These are phyloP conservation scores for Neckera pumila DNA, from an alignment of 225 moss, liverwort and hornwort species.

Conservation along the genomic window DNA sequence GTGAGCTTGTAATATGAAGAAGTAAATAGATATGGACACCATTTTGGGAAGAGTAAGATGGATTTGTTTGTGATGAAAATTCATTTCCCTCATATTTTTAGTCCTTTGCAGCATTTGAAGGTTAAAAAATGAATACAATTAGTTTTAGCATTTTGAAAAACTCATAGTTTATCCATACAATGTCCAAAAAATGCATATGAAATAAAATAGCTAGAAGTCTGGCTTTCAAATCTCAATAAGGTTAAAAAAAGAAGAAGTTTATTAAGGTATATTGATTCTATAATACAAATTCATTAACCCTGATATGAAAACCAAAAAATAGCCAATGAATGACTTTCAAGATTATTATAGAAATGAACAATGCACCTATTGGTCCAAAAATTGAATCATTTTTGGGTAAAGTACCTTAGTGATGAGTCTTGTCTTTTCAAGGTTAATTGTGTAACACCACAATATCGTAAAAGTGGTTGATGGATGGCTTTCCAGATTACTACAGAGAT, in stretches of 20 bases:
- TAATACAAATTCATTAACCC: neutral
- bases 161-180: neutral
- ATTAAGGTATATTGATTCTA: fast-evolving
- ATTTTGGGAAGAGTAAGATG: neutral
- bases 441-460: neutral
- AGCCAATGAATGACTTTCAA: neutral
- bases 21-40: neutral
- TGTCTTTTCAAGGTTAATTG: neutral
- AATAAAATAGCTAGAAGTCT: neutral
- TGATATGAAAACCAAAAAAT: neutral
- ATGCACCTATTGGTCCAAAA: neutral
- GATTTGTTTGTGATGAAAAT: neutral
- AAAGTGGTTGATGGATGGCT: neutral
- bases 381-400: neutral
- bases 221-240: neutral
- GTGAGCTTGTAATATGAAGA: fast-evolving
- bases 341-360: neutral
- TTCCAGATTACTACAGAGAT: neutral
- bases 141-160: neutral
- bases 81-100: neutral
- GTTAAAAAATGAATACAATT: neutral
- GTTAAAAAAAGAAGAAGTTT: too few relatives aligned
- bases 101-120: neutral
- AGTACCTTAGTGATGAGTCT: neutral
- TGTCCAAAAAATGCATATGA: neutral